phyloP scores from a whole-genome alignment of 2,329 filamentous ascomycete species.

The Arthrobotrys conoides region DNA sequence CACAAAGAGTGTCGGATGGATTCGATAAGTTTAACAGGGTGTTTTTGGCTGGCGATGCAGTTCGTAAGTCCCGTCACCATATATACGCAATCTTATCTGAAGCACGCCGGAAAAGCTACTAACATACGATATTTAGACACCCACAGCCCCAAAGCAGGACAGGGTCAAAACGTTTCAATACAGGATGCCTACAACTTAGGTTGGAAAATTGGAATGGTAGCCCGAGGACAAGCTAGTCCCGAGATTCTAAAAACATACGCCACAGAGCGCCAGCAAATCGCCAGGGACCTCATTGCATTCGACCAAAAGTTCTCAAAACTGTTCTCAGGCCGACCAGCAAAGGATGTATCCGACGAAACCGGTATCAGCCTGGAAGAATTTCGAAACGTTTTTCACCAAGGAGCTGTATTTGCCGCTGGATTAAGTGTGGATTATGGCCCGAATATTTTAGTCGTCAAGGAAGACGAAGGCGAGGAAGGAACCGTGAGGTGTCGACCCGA shows the following conservation, averaged over 20 bases:
- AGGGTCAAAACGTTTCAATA: constrained; percentile 81
- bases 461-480: constrained; percentile 69
- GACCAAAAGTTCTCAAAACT: constrained; percentile 74
- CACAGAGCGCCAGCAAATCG: constrained; percentile 73
- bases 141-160: constrained; percentile 75
- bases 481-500: constrained; percentile 66
- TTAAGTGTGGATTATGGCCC: constrained; percentile 73
- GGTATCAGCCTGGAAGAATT: constrained; percentile 76
- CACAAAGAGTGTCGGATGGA: constrained; percentile 74
- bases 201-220: constrained; percentile 95
- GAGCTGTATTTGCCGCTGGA: constrained; percentile 74
- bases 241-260: constrained; percentile 87
- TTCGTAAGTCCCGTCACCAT: constrained; percentile 69
- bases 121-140: constrained; percentile 66
- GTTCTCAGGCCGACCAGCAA: constrained; percentile 73
- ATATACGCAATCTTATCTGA: no score
- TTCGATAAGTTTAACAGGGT: constrained; percentile 73
- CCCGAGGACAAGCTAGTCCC: constrained; percentile 82
- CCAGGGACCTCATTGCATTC: constrained; percentile 77
- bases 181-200: constrained; percentile 88
- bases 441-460: constrained; percentile 73
- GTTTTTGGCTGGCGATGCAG: constrained; percentile 79
- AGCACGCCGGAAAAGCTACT: no score
- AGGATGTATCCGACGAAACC: constrained; percentile 74
- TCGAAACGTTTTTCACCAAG: constrained; percentile 74